Evolutionary conservation across 257 asterid species (phyloP), one percentile per base, ranked within the genome.

Genomic region (Lantana camara): DNA sequence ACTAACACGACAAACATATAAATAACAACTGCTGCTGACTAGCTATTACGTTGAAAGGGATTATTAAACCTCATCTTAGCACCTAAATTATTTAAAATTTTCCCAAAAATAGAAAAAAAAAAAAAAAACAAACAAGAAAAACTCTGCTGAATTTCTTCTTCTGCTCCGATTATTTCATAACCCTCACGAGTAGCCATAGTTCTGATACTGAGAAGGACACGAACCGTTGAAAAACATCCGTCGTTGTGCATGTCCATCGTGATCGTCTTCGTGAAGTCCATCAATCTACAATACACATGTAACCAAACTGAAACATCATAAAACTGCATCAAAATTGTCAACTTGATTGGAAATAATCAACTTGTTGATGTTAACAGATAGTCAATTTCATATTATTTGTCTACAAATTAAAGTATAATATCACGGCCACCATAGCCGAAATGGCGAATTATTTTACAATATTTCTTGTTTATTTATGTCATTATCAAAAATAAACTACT

Each of bases 251-350:
- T 70, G 30, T 50, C 66, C 76, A 23, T 81, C 82, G 3, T 77
- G 83, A 15, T 70, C 84, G 62, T 86, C 87, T 54, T 77, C 90
- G 4, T 67, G 81, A 64, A 74, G 73, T 67, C 91, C 84, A 2
- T 84, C 90, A 35, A 78, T 75, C 93, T 87, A 50, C 62, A 66
- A 37, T 21, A 32, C n/a, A 20, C 48, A 70, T 70, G 7, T 13
- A 20, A 35, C 11, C 40, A 64, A 14, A 6, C 23, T 34, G 1
- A 32, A 21, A 35, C 29, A 62, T 11, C 7, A 14, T 7, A 20
- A 19, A 22, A 40, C 24, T n/a, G 22, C 24, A 56, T 0, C 17
- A 4, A 44, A n/a, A 9, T 2, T 21, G 21, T 10, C 21, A 34
- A 9, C 19, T 27, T 10, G 37, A 29, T 42, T 17, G 14, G 15